A percentile compares a stretch with the other conserved stretches of the same genome.
These are phyloP conservation scores for Lentinula raphanica DNA, from an alignment of 768 basidiomycete species.

Conservation along the genomic window DNA sequence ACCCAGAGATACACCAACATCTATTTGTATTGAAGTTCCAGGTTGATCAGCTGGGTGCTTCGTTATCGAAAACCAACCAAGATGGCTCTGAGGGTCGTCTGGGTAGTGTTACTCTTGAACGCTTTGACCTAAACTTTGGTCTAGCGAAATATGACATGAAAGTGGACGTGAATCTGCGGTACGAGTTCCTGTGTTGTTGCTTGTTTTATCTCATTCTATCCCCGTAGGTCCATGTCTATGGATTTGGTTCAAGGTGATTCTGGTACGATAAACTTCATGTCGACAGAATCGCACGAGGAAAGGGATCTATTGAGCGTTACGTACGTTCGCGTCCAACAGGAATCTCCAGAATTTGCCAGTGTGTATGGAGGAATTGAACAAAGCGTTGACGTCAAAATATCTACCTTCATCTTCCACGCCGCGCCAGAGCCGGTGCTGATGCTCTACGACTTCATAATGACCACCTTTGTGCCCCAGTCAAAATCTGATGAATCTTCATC, in stretches of 20 bases:
- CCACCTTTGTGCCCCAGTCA: constrained; percentile 79
- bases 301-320: constrained; percentile 72
- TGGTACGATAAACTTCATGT: constrained; percentile 55
- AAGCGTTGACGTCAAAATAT: constrained; percentile 78
- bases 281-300: constrained; percentile 41
- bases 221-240: constrained; percentile 68
- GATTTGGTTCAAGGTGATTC: constrained; percentile 55
- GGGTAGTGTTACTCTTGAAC: constrained; percentile 73
- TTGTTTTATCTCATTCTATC: constrained; percentile 9
- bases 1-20: constrained; percentile 44
- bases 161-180: constrained; percentile 80
- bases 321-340: constrained; percentile 75
- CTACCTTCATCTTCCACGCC: constrained; percentile 84
- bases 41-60: constrained; percentile 77
- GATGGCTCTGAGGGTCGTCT: constrained; percentile 66
- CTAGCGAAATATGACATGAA: constrained; percentile 82
- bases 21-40: constrained; percentile 83
- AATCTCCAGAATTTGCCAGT: constrained; percentile 80
- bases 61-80: constrained; percentile 63
- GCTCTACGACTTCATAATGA: constrained; percentile 96
- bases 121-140: constrained; percentile 70
- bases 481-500: constrained; percentile 9
- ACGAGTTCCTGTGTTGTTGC: neutral
- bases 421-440: constrained; percentile 88
- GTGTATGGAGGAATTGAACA: constrained; percentile 85